Base-by-base conservation (phyloP, 805 yeast genomes). In the Ogataea pilisensis region DNA sequence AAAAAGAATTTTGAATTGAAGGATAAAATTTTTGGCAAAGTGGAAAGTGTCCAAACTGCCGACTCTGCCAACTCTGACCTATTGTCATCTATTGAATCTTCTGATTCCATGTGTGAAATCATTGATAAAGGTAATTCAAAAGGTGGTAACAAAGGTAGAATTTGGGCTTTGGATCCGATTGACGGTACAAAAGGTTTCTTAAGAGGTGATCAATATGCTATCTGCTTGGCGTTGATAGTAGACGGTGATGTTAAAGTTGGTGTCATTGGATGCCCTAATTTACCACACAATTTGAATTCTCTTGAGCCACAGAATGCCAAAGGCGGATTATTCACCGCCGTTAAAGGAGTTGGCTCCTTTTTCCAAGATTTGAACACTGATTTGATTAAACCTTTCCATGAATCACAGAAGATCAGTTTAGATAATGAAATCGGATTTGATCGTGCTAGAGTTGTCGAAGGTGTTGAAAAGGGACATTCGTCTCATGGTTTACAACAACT, bases 111-210 rank as follows among this genome's bases (percentile, higher is more conserved):
- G 36, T 73, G 75, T 49, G 69, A 75, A 5, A 71, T 83, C 20
- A 85, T 93, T 42, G 96, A 89, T 58, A 65, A 72, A 44, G 99
- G 99, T 35, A 73, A 76, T 55, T 85, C 85, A 30, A 61, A 72
- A 46, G 98, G 97, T 40, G 95, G 97, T 4, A 51, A 65, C 25
- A 68, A 63, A 28, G 95, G 95, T 19, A 72, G 99, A 46, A 80
- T 87, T 59, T 93, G 99, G 99, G 95, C 97, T 1, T 68, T 93
- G 55, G 99, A 93, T 58, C 99, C 99, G 30, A 90, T 93, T 46
- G 99, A 93, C 58, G 99, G 99, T 7, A 93, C 99, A 17, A 93
- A 82, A 61, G 99, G 99, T 0, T 93, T 93, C 60, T 68, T 93
- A 40, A 74, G 99, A 57, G 95, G 96, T 35, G 97, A 90, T 49